Evolutionary conservation across 140 eudicot species (phyloP).

Genomic region (Oenanthe javanica): DNA sequence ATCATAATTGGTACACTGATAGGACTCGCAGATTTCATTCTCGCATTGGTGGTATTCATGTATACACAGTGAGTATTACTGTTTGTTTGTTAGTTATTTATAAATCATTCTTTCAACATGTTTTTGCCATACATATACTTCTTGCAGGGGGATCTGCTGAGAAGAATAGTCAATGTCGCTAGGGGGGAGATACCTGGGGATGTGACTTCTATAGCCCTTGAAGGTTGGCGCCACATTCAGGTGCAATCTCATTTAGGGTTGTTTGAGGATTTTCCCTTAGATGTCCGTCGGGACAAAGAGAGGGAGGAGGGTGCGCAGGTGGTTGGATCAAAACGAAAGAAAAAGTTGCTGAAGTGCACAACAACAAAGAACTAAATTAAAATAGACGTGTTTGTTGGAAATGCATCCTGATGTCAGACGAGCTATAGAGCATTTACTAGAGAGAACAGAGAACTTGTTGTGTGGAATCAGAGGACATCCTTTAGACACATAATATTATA

Average conservation of each 20-base stretch:
- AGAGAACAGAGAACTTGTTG: not conserved
- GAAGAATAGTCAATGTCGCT: not conserved
- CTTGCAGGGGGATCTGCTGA: slow-evolving; percentile 6
- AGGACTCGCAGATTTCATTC: slow-evolving; percentile 4
- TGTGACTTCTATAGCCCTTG: slow-evolving; percentile 4
- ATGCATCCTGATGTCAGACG: not conserved
- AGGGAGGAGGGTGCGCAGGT: not conserved
- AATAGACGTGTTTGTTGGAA: not conserved
- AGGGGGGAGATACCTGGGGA: not conserved
- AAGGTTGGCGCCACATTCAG: slow-evolving; percentile 8
- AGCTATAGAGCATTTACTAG: not conserved
- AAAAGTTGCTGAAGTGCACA: not conserved
- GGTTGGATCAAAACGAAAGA: not conserved
- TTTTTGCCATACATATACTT: not conserved
- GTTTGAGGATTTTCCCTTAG: not conserved
- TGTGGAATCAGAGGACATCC: not conserved
- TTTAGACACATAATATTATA: not conserved
- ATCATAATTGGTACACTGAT: slow-evolving; percentile 5
- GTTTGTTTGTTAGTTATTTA: too few species aligned
- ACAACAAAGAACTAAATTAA: not conserved
- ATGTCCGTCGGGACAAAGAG: not conserved
- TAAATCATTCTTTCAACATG: not conserved
- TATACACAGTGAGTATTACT: slow-evolving; percentile 4
- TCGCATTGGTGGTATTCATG: slow-evolving; percentile 6
- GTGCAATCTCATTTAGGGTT: not conserved